Conservation (phyloP, 106 monocot species). For the Agapanthus africanus region DNA sequence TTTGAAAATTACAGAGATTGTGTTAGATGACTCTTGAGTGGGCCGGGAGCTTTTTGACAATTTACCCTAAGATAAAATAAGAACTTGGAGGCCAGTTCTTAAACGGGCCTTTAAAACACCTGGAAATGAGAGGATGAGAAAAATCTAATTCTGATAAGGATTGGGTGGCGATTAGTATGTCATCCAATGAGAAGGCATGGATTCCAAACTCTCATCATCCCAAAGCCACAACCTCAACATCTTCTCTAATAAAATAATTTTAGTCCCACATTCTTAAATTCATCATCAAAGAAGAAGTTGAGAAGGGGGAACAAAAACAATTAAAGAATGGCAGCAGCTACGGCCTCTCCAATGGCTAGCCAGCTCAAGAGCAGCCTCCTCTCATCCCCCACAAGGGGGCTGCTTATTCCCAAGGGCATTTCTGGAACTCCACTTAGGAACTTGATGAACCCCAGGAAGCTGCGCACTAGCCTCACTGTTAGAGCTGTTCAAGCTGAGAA, state of each 20-base stretch:
- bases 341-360: constrained; percentile 58
- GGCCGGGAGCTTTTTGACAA: no score
- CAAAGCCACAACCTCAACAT: not conserved
- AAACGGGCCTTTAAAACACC: no score
- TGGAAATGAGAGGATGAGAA: no score
- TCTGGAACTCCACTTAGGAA: constrained; percentile 44
- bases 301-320: no score
- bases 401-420: constrained; percentile 43
- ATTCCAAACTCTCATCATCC: constrained; percentile 9
- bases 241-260: not conserved
- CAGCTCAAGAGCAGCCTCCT: constrained; percentile 46
- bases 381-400: constrained; percentile 16
- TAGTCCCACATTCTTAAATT: not conserved
- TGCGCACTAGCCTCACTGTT: constrained; percentile 46
- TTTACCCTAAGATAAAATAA: no score
- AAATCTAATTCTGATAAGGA: constrained; percentile 16
- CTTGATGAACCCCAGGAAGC: constrained; percentile 25
- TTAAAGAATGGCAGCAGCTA: constrained; percentile 37
- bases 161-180: constrained; percentile 7
- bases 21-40: no score
- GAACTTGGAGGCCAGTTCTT: no score
- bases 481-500: constrained; percentile 81
- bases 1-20: no score
- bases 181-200: constrained; percentile 21
- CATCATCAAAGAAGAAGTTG: not conserved